Base-by-base conservation (phyloP, 2,329 filamentous ascomycete species). In the Botrytis paeoniae region DNA sequence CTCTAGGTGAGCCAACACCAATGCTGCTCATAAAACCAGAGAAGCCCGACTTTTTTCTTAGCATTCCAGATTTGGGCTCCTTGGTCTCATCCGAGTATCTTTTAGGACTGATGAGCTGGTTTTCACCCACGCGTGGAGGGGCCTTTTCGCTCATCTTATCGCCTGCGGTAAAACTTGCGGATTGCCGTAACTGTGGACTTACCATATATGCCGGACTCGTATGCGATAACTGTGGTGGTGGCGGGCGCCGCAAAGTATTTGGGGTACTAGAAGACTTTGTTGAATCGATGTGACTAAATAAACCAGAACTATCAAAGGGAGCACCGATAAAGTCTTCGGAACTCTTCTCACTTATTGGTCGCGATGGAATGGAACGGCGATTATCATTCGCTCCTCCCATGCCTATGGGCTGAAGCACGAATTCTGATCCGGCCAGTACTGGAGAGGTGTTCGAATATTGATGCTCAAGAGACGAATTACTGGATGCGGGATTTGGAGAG, bases 11-110 rank as follows among this genome's bases (percentile, higher is more conserved):
- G 77, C 93, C 92, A 74, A 97, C 90, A 80, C 91, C 85, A 74
- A 91, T 81, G 81, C 91, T 95, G 82, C 91, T 95, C 85, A 97
- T 91, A 80, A 97, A 94, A 77, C 91, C 93, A 25, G 93, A 94
- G 81, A 97, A 94, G 73, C 93, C 94, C 69, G 92, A 93, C 85
- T 97, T 97, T 85, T 97, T 97, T 79, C 93, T 89, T 75, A 91
- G 83, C 75, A 91, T 85, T 4, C 86, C 84, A 25, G 86, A 84
- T 79, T 89, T 92, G 61, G 86, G 83, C 72, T 91, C 89, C 78
- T 88, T 89, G 75, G 84, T 85, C 83, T 97, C 93, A 82, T 96
- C 93, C 25, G 93, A 96, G 81, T 91, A 92, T 77, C 93, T 86
- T 83, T 96, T 94, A 59, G 89, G 86, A 75, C 85, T 86, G 62